These are phyloP conservation scores for Cutaneotrichosporon spelunceum DNA, from an alignment of 1,284 basidiomycete species.

Conservation along the genomic window DNA sequence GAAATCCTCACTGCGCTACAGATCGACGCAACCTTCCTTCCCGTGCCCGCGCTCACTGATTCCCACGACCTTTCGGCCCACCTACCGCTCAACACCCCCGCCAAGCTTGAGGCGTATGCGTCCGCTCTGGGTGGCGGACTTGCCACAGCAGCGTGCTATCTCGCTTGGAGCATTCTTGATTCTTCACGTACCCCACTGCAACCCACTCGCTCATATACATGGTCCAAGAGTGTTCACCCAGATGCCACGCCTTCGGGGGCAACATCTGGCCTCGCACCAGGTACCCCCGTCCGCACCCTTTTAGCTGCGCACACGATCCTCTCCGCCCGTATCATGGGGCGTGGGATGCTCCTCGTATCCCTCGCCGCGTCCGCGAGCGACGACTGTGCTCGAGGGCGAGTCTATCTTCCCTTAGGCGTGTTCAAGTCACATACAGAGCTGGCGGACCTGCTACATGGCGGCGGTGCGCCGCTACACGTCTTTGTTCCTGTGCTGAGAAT, in stretches of 20 bases:
- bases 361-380: conserved; percentile 50
- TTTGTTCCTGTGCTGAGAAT: conserved; percentile 14
- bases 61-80: conserved; percentile 6
- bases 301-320: conserved; percentile 10
- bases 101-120: conserved; percentile 52
- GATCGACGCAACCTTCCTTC: conserved; percentile 45
- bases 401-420: conserved; percentile 50
- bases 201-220: conserved; percentile 25
- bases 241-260: not conserved
- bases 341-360: conserved; percentile 52
- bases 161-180: conserved; percentile 47
- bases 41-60: conserved; percentile 6
- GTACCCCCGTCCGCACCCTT: conserved; percentile 7
- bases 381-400: conserved; percentile 47
- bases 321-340: conserved; percentile 49
- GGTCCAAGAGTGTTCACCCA: conserved; percentile 15
- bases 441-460: conserved; percentile 15
- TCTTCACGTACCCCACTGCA: conserved; percentile 5
- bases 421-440: conserved; percentile 30
- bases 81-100: conserved; percentile 47
- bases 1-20: conserved; percentile 52
- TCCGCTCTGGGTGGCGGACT: conserved; percentile 53
- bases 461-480: conserved; percentile 11
- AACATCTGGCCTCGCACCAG: not conserved
- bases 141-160: conserved; percentile 51